Evolutionary conservation across 129 eudicot species (phyloP).

Genomic region (Mikania micrantha): DNA sequence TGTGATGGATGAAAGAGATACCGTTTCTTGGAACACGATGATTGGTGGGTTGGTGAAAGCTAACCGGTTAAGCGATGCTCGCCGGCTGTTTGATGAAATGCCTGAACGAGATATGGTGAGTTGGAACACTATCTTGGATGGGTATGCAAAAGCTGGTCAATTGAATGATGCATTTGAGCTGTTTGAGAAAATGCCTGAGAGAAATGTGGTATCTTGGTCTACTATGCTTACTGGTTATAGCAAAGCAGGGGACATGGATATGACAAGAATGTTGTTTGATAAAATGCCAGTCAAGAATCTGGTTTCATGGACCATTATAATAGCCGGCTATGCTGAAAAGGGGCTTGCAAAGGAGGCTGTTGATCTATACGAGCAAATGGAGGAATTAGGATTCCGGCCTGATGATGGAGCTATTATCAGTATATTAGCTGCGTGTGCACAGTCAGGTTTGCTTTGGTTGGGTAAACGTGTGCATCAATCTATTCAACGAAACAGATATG

Average conservation of each 20-base stretch:
- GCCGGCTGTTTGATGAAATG: conserved; percentile 79
- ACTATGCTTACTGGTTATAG: conserved; percentile 69
- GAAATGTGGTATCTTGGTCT: conserved; percentile 90
- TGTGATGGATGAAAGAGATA: conserved; percentile 56
- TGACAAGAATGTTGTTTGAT: conserved; percentile 70
- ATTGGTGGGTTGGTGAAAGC: conserved; percentile 54
- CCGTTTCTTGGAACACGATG: conserved; percentile 79
- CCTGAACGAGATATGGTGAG: conserved; percentile 73
- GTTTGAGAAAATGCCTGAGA: conserved; percentile 63
- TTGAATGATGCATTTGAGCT: conserved; percentile 58
- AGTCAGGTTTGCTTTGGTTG: conserved; percentile 71
- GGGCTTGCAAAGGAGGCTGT: conserved; percentile 71
- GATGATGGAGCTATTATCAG: conserved; percentile 75
- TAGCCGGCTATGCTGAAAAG: conserved; percentile 69
- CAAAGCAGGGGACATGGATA: conserved; percentile 71
- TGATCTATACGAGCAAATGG: conserved; percentile 51
- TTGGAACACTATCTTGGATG: conserved; percentile 86
- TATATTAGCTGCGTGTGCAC: conserved; percentile 71
- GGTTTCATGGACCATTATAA: conserved; percentile 79
- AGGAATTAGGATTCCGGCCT: conserved; percentile 35
- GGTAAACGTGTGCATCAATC: conserved; percentile 65
- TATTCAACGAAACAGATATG: conserved; percentile 32
- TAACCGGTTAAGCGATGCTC: conserved; percentile 38
- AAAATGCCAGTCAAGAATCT: conserved; percentile 83
- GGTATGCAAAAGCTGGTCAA: conserved; percentile 63